Evolutionary conservation across 2,329 filamentous ascomycete species (phyloP), one percentile per base, ranked within the genome.

Genomic region (Pseudogymnoascus sp.): DNA sequence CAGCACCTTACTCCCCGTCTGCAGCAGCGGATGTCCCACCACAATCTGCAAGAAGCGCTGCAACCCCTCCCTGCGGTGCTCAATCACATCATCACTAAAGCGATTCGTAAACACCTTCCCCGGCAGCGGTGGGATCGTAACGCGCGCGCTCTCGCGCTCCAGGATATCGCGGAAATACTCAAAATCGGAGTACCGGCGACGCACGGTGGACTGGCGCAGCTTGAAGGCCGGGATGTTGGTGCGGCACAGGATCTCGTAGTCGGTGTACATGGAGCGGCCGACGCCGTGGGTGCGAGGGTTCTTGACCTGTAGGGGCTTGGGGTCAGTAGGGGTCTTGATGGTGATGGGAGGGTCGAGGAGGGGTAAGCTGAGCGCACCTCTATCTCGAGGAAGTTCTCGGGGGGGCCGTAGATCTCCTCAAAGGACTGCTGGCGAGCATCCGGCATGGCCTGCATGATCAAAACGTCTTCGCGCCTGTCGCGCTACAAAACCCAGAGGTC

Each of bases 191-290:
- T 99, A 99, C 59, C 94, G 90, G 65, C 94, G 87, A 68, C 92
- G 91, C 65, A 99, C 94, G 68, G 86, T 85, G 66, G 87, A 92
- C 73, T 89, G 85, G 67, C 92, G 91, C 69, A 97, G 86, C 80
- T 97, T 97, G 84, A 99, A 99, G 69, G 94, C 92, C 62, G 94
- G 94, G 73, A 99, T 99, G 79, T 99, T 99, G 77, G 94, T 99
- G 70, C 90, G 88, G 80, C 94, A 96, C 70, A 96, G 84, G 72
- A 99, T 97, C 77, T 97, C 92, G 81, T 97, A 99, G 77, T 95
- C 94, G 60, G 94, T 99, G 81, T 97, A 97, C 92, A 96, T 96
- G 78, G 86, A 85, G 68, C 94, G 90, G 66, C 92, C 93, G 72
- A 94, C 92, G 74, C 95, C 94, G 76, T 96, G 91, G 28, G 92